Evolutionary conservation across 228 moss, liverwort and hornwort genomes (phyloP), one percentile per base, ranked within the genome.

Genomic region (Sphagnum magellanicum): DNA sequence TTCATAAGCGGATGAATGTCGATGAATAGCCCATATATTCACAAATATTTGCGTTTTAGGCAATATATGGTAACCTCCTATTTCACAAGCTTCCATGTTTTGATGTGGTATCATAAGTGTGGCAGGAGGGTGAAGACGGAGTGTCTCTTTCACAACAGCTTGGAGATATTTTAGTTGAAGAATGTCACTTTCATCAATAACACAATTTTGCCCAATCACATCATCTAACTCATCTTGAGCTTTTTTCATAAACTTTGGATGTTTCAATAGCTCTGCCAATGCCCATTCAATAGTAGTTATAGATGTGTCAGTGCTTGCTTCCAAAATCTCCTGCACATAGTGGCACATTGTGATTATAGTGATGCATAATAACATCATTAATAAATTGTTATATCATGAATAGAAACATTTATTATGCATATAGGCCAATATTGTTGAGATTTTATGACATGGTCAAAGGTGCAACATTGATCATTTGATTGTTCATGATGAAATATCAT

Each of bases 1-100:
- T 4, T 81, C 75, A 84, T 84, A 84, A 6, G 79, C 73, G 9
- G 53, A 48, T 0, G 81, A 73, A 32, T 87, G 72, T 11, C 79
- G 78, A 4, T 74, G 81, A 61, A 84, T 87, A 0, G 81, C 81
- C 81, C 81, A 87, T 10, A 81, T 63, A 50, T 87, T 87, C 61
- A 87, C 70, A 16, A 84, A 84, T 49, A 83, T 65, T 6, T 76
- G 81, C 8, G 87, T 84, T 14, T 81, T 70, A 0, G 68, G 0
- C 6, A 84, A 81, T 13, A 87, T 69, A 61, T 75, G 49, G 68
- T 78, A 87, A 2, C 81, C 84, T 0, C 67, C 87, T 5, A 87
- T 66, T n/a, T 32, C 70, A 72, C 87, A 79, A 4, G 72, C 74
- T 8, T 75, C 50, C 16, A 4, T 12, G 8, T 74, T 73, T 71